Conservation (phyloP, 805 yeast species). For the Lachancea sp. region DNA sequence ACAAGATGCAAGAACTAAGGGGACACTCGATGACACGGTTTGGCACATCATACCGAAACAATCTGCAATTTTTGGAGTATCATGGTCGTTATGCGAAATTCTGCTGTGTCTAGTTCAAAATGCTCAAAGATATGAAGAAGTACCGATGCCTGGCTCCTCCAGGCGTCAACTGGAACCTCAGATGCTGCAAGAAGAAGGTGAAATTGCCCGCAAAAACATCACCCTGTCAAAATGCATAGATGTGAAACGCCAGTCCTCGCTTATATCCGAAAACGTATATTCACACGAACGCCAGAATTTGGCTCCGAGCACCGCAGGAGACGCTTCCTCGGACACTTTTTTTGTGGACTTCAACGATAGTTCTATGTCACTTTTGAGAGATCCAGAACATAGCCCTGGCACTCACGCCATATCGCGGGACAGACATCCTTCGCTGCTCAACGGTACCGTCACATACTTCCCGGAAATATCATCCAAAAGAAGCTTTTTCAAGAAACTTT, state of each 20-base stretch:
- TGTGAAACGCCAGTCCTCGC: constrained; percentile 32
- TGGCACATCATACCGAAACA: constrained; percentile 40
- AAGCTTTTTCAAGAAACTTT: constrained; percentile 11
- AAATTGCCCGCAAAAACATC: constrained; percentile 26
- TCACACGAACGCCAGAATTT: constrained; percentile 2
- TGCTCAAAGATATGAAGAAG: constrained; percentile 24
- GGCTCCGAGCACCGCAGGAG: neutral
- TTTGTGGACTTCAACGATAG: constrained; percentile 13
- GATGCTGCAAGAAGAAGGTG: constrained; percentile 12
- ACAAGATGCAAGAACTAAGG: constrained; percentile 17
- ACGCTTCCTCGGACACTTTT: constrained; percentile 6
- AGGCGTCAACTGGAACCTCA: constrained; percentile 1
- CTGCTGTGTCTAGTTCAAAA: constrained; percentile 23
- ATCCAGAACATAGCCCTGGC: constrained; percentile 7
- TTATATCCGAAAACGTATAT: constrained; percentile 30
- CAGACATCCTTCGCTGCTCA: neutral
- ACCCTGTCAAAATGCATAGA: constrained; percentile 35
- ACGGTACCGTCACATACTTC: constrained; percentile 8
- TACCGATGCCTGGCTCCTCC: constrained; percentile 10
- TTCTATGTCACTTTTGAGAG: constrained; percentile 12
- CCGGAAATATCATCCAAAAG: constrained; percentile 10
- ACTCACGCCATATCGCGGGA: neutral
- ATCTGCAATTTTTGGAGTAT: constrained; percentile 35
- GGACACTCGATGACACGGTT: constrained; percentile 13
- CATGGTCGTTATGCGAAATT: constrained; percentile 34